Evolutionary conservation across 306 rosid genomes (phyloP).

Genomic region (Elaeagnus macrophylla): DNA sequence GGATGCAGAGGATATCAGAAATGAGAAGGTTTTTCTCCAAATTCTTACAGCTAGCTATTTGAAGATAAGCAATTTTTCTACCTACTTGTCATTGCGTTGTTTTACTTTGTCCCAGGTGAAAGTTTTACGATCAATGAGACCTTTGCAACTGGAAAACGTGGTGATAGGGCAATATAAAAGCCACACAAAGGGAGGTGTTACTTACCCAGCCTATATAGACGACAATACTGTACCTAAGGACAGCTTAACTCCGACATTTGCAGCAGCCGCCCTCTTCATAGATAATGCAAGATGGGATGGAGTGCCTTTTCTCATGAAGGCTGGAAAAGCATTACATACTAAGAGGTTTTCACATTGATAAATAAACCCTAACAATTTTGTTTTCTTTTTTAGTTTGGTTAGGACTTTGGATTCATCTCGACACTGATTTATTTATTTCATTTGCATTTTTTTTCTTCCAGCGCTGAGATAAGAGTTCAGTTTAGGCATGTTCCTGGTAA

Average conservation of each 20-base stretch:
- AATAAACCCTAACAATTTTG: not conserved
- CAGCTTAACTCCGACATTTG: slow-evolving; percentile 90
- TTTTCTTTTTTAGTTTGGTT: not conserved
- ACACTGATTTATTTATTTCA: not conserved
- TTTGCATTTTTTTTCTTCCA: slow-evolving; percentile 13
- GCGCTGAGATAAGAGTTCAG: slow-evolving; percentile 92
- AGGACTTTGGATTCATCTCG: not conserved
- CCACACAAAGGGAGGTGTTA: slow-evolving; percentile 65
- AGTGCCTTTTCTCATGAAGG: slow-evolving; percentile 88
- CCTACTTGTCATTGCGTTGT: not conserved
- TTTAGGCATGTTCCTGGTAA: slow-evolving; percentile 91
- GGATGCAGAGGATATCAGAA: slow-evolving; percentile 90
- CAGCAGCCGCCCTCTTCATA: slow-evolving; percentile 87
- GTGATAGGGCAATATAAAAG: slow-evolving; percentile 76
- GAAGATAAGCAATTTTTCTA: not conserved
- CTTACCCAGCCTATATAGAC: slow-evolving; percentile 65
- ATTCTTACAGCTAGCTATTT: slow-evolving; percentile 15
- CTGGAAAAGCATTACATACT: slow-evolving; percentile 80
- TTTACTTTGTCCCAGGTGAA: slow-evolving; percentile 54
- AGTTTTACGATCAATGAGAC: slow-evolving; percentile 87
- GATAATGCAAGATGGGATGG: slow-evolving; percentile 96
- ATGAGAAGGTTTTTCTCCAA: slow-evolving; percentile 56
- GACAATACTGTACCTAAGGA: slow-evolving; percentile 74
- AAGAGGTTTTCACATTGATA: slow-evolving; percentile 39
- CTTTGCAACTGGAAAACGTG: slow-evolving; percentile 51